Evolutionary conservation across 2,329 filamentous ascomycete genomes (phyloP), one percentile per base, ranked within the genome.

Genomic region (Trichophyton rubrum): DNA sequence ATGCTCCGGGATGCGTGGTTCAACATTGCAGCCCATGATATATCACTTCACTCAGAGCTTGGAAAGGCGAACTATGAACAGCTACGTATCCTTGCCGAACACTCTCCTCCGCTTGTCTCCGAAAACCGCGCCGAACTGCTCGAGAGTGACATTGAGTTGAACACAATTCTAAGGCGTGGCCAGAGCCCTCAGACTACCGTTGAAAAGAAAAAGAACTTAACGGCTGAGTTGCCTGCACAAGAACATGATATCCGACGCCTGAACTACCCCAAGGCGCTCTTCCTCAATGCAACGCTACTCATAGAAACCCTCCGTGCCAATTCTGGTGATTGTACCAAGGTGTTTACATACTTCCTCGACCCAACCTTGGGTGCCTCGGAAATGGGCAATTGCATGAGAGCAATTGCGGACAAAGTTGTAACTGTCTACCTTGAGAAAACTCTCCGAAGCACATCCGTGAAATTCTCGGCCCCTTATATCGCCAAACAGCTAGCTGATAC

Each of bases 111-210:
- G 0, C 76, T 99, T 60, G 87, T 99, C 35, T 85, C 91, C 1
- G 90, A 96, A 69, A 88, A 95, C 70, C 85, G 90, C 62, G 87
- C 89, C 33, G 91, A 96, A 67, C 86, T 95, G 69, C 82, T 93
- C 8, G 93, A 99, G 73, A 96, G 91, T 71, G 93, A 97, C 66
- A 92, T 99, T 60, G 93, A 99, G 69, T 82, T 99, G 45, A 97
- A 99, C 69, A 95, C 90, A 0, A 88, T 97, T 17, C 79, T 99
- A 58, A 85, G 92, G 62, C 84, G 93, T 63, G 92, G 91, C 17
- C 89, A 90, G 78, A 89, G 85, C 64, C 83, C 92, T 33, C 85
- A 91, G 63, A 71, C 71, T 53, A 85, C 90, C 60, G 75, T 84
- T 1, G 82, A 87, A 64, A 90, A 96, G 70, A 96, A 95, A 77